Conservation (phyloP, 208 protist genomes). For the Leishmania braziliensis region DNA sequence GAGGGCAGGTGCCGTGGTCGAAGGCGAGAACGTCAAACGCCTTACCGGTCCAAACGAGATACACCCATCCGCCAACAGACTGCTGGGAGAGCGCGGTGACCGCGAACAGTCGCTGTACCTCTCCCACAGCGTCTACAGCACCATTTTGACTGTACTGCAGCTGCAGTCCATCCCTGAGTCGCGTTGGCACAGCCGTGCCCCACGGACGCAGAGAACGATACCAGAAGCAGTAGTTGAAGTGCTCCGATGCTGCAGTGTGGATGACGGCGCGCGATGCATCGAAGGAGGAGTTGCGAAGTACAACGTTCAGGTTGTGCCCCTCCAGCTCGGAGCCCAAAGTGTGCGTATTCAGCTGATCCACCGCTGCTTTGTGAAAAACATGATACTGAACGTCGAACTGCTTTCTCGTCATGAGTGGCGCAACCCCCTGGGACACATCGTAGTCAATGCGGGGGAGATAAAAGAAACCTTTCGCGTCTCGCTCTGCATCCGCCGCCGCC, state of each 20-base stretch:
- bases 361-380: constrained; percentile 80
- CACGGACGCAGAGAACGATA: constrained; percentile 86
- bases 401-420: constrained; percentile 59
- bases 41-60: constrained; percentile 84
- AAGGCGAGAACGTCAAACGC: constrained; percentile 82
- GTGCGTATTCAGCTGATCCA: constrained; percentile 72
- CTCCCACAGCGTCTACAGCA: constrained; percentile 60
- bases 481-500: constrained; percentile 37
- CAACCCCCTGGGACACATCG: constrained; percentile 53
- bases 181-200: constrained; percentile 65
- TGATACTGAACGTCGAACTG: constrained; percentile 85
- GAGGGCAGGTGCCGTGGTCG: constrained; percentile 74
- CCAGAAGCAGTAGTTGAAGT: constrained; percentile 93
- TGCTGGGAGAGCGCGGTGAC: constrained; percentile 68
- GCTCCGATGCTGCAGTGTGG: constrained; percentile 76
- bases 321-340: constrained; percentile 79
- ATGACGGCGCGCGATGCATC: constrained; percentile 73
- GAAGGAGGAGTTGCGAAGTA: constrained; percentile 80
- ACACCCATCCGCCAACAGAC: constrained; percentile 75
- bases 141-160: constrained; percentile 75
- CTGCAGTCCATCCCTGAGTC: constrained; percentile 71
- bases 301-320: constrained; percentile 82
- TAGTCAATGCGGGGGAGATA: constrained; percentile 73
- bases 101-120: constrained; percentile 56
- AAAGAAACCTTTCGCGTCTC: constrained; percentile 70